Conservation (phyloP, 208 protist species). For the Phytomonas sp. region DNA sequence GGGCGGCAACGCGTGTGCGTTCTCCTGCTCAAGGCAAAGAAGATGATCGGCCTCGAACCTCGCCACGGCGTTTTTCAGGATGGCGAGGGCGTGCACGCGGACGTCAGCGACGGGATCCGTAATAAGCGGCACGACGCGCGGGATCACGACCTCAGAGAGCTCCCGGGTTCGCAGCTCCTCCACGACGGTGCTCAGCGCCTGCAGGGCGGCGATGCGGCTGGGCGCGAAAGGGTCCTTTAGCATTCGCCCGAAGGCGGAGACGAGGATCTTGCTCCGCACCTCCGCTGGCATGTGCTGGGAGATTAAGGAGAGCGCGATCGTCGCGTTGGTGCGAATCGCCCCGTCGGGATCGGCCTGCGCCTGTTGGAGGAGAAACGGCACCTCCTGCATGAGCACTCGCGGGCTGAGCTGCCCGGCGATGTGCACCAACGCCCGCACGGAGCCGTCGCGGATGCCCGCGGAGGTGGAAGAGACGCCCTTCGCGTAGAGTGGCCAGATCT, state of each 20-base stretch:
- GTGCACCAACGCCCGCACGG: slow-evolving; percentile 57
- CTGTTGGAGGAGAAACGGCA: slow-evolving; percentile 34
- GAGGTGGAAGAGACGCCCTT: slow-evolving; percentile 51
- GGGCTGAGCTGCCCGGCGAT: slow-evolving; percentile 46
- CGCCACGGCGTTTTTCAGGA: slow-evolving; percentile 22
- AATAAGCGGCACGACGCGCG: slow-evolving; percentile 41
- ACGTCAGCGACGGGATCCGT: slow-evolving; percentile 56
- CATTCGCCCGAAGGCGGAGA: slow-evolving; percentile 62
- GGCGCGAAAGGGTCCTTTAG: slow-evolving; percentile 78
- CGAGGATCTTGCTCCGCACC: slow-evolving; percentile 37
- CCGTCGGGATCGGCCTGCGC: slow-evolving; percentile 73
- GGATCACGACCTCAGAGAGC: slow-evolving; percentile 47
- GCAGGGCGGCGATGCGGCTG: slow-evolving; percentile 52
- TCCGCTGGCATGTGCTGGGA: slow-evolving; percentile 31
- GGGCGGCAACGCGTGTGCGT: not conserved
- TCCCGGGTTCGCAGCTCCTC: slow-evolving; percentile 20
- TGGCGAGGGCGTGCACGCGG: slow-evolving; percentile 27
- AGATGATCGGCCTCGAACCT: slow-evolving; percentile 18
- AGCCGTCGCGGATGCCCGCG: slow-evolving; percentile 66
- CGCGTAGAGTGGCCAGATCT: slow-evolving; percentile 65
- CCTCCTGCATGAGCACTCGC: slow-evolving; percentile 39
- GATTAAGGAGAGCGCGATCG: slow-evolving; percentile 71
- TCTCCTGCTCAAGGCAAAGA: slow-evolving; percentile 10
- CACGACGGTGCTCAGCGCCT: slow-evolving; percentile 35
- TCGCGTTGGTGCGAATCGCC: slow-evolving; percentile 82